phyloP scores from a whole-genome alignment of 768 basidiomycete species.

The Kwoniella bestiolae region DNA sequence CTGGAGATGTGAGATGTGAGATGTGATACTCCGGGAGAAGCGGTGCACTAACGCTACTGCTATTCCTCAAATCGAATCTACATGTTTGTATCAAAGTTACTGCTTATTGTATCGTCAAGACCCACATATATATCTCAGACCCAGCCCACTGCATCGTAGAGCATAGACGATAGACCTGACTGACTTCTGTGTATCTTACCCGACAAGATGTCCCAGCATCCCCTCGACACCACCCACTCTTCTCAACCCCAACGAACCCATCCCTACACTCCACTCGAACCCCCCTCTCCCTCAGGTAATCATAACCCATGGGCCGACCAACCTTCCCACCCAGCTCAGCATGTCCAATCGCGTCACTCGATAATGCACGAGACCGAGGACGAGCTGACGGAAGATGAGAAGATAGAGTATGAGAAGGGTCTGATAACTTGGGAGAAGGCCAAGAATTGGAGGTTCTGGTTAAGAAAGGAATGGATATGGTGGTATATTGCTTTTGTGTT shows the following conservation, averaged over 20 bases:
- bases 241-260: background rate
- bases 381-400: conserved; percentile 48
- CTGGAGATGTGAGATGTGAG: background rate
- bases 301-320: background rate
- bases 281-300: background rate
- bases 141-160: no score
- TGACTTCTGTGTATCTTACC: background rate
- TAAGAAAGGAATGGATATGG: conserved; percentile 54
- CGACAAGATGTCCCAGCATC: conserved; percentile 3
- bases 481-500: conserved; percentile 42
- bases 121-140: no score
- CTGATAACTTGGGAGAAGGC: conserved; percentile 52
- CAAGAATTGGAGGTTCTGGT: conserved; percentile 53
- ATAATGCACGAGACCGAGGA: conserved; percentile 37
- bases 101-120: no score
- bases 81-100: no score
- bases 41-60: conserved; percentile 7
- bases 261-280: conserved; percentile 3
- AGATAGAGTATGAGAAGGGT: conserved; percentile 47
- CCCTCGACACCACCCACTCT: background rate
- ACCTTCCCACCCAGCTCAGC: background rate
- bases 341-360: conserved; percentile 1
- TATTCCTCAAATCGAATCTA: no score
- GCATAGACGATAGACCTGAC: no score
- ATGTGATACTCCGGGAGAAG: background rate